These are phyloP conservation scores for Chytriomyces sp. DNA, from an alignment of 192 early-diverging fungal genomes.

Conservation along the genomic window DNA sequence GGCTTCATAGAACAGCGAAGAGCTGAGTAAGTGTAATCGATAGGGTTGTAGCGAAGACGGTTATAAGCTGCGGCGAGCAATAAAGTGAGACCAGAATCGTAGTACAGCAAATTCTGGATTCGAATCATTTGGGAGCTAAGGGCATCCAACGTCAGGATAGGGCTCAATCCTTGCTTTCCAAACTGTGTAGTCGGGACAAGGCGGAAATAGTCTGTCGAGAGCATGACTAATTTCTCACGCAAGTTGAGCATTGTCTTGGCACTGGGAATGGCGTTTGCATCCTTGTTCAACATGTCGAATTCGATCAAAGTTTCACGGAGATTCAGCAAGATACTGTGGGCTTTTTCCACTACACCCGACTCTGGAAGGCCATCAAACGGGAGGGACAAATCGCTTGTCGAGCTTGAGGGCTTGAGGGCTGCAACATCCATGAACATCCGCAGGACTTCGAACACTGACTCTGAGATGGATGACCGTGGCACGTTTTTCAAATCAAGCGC, in stretches of 20 bases:
- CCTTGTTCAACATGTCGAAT: conserved; percentile 16
- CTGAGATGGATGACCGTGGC: conserved; percentile 8
- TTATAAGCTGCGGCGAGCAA: conserved; percentile 35
- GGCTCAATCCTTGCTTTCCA: conserved; percentile 5
- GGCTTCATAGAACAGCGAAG: conserved; percentile 13
- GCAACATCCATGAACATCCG: conserved; percentile 36
- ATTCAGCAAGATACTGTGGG: conserved; percentile 24
- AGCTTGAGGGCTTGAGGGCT: conserved; percentile 13
- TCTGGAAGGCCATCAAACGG: conserved; percentile 33
- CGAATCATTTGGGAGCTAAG: conserved; percentile 27
- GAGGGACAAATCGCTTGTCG: not conserved
- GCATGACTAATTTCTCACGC: conserved; percentile 22
- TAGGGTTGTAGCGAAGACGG: conserved; percentile 22
- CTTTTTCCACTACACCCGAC: conserved; percentile 19
- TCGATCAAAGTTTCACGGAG: conserved; percentile 35
- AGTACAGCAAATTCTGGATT: conserved; percentile 28
- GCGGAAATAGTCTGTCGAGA: conserved; percentile 33
- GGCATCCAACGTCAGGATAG: conserved; percentile 19
- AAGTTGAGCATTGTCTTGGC: conserved; percentile 23
- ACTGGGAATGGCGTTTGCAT: conserved; percentile 8
- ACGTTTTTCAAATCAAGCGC: conserved; percentile 23
- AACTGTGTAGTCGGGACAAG: conserved; percentile 29
- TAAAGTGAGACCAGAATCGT: conserved; percentile 28
- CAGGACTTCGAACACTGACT: conserved; percentile 23
- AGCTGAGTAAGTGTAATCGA: conserved; percentile 35